These are phyloP conservation scores for Poa annua DNA, from an alignment of 176 grass and related monocot genomes.

Conservation along the genomic window DNA sequence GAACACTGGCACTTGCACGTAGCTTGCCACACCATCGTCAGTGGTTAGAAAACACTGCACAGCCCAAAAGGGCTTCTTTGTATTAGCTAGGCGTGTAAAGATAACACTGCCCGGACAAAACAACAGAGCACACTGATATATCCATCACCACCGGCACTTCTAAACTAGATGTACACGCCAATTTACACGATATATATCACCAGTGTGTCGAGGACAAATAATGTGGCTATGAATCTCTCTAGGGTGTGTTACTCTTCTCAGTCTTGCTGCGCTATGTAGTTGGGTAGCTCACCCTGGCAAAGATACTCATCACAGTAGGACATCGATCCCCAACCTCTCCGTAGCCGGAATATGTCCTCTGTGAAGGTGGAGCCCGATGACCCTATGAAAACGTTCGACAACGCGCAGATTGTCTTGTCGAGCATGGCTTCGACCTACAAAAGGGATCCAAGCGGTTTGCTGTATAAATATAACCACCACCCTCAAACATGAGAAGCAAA, in stretches of 20 bases:
- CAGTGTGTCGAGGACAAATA: neutral
- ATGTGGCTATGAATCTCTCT: slow-evolving; percentile 25
- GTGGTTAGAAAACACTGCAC: slow-evolving; percentile 23
- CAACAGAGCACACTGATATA: slow-evolving; percentile 22
- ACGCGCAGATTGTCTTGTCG: slow-evolving; percentile 87
- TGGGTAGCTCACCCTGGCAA: slow-evolving; percentile 83
- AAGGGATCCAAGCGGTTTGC: neutral
- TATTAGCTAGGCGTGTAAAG: slow-evolving; percentile 40
- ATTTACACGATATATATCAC: slow-evolving; percentile 50
- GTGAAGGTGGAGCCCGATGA: slow-evolving; percentile 91
- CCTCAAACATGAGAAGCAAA: neutral
- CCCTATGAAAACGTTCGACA: slow-evolving; percentile 87
- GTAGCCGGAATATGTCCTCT: slow-evolving; percentile 80
- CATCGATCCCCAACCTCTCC: slow-evolving; percentile 73
- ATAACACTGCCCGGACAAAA: slow-evolving; percentile 4
- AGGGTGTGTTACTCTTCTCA: slow-evolving; percentile 39
- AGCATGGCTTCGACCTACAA: slow-evolving; percentile 91
- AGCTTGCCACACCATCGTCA: neutral
- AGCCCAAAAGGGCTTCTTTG: slow-evolving; percentile 1
- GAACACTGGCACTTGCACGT: neutral
- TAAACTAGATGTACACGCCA: slow-evolving; percentile 51
- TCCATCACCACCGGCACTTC: neutral
- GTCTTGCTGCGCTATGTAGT: slow-evolving; percentile 74
- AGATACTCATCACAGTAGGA: slow-evolving; percentile 90
- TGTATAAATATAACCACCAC: slow-evolving; percentile 13